Conservation (phyloP, 140 eudicot species). For the Ambrosia hybrid region DNA sequence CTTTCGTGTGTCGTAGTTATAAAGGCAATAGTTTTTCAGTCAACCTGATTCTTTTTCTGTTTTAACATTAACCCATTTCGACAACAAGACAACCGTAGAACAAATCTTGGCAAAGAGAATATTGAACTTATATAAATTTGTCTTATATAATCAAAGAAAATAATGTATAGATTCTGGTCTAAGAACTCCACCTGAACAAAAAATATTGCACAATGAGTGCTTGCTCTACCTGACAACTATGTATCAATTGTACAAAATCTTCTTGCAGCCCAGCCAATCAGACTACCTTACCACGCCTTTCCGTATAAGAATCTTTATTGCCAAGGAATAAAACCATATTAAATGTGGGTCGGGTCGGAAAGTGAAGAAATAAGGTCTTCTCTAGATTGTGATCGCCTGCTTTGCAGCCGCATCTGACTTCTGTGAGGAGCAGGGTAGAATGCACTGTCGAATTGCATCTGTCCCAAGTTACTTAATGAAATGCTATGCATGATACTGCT, state of each 20-base stretch:
- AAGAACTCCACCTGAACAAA: constrained; percentile 5
- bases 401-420: constrained; percentile 82
- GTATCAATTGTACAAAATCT: constrained; percentile 25
- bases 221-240: constrained; percentile 26
- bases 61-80: neutral
- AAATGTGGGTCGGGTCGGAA: constrained; percentile 69
- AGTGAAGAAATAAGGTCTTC: constrained; percentile 86
- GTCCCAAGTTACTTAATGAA: constrained; percentile 88
- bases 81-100: neutral
- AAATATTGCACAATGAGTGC: constrained; percentile 16
- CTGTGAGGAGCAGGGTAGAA: constrained; percentile 72
- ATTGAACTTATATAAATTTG: neutral
- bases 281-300: neutral
- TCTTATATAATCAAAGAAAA: constrained; percentile 5
- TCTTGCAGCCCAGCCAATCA: neutral
- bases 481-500: constrained; percentile 66
- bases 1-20: constrained; percentile 7
- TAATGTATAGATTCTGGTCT: constrained; percentile 12
- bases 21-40: too few relatives aligned
- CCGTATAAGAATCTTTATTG: neutral
- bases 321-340: constrained; percentile 8
- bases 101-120: too few relatives aligned
- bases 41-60: neutral
- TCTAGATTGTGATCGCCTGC: constrained; percentile 94
- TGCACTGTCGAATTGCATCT: constrained; percentile 59